Base-by-base conservation (phyloP, 73 alveolate species). In the Effrenium voratum region DNA sequence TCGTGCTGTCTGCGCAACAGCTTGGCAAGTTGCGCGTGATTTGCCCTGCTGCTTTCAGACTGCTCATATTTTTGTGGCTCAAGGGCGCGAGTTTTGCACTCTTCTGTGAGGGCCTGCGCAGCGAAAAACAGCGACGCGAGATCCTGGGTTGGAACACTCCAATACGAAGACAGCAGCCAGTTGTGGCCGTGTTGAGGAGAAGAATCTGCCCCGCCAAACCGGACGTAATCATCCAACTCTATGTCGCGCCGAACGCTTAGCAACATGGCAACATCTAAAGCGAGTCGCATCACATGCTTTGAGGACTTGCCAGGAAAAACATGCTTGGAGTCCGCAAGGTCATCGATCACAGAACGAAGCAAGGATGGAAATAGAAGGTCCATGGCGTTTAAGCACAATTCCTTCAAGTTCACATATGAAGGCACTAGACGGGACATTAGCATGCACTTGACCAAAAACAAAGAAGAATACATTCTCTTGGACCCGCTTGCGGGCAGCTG, bases 161-260 rank as follows among this genome's bases (percentile, higher is more conserved):
- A n/a, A 34, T 32, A 34, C 3, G 83, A n/a, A 26, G 50, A 34
- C 24, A 34, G 45, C 83, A 72, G 41, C 83, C 83, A 72, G 34
- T 72, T 72, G 50, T 40, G 26, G 50, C 83, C 83, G 34, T 32
- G 83, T 34, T 72, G 83, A 24, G 83, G 83, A 32, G 50, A n/a
- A 5, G 50, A n/a, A 40, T 72, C 83, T 32, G 83, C 83, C 15
- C 83, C 83, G 15, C 50, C 49, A 38, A 72, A 72, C 83, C 83
- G 36, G 47, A 72, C 83, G 49, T 32, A 15, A 12, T n/a, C 52
- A n/a, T 40, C 36, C 30, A 6, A n/a, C 49, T 72, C 83, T n/a
- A 32, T 24, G 49, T 40, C 47, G 49, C 49, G 36, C 32, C 83
- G 30, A 16, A 45, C 15, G 40, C 75, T 24, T 5, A 72, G 83